phyloP scores from a whole-genome alignment of 768 basidiomycete species.

The Trametes punicea region DNA sequence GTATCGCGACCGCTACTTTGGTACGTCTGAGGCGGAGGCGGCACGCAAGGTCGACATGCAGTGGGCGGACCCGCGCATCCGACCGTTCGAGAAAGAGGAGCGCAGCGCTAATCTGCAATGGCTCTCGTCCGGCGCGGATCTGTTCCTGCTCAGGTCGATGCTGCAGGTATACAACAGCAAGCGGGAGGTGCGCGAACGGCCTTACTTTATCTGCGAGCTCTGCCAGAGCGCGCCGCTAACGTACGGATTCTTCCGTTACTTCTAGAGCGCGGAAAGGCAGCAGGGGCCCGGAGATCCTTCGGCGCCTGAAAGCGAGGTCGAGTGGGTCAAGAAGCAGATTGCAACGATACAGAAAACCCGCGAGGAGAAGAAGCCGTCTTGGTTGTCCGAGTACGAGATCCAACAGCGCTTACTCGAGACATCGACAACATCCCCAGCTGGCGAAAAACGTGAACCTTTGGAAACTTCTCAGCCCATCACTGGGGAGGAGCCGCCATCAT shows the following conservation, averaged over 20 bases:
- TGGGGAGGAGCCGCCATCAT: not conserved
- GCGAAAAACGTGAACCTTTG: too few relatives aligned
- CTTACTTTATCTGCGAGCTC: not conserved
- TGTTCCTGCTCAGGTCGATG: slow-evolving; percentile 6
- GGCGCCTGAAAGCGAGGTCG: not conserved
- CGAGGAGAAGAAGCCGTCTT: slow-evolving; percentile 8
- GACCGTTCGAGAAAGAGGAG: slow-evolving; percentile 11
- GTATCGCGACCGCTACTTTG: slow-evolving; percentile 5
- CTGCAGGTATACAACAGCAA: slow-evolving; percentile 3
- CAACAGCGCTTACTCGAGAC: slow-evolving; percentile 6
- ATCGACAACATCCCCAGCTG: too few relatives aligned
- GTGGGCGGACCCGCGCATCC: slow-evolving; percentile 14
- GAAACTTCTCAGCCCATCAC: too few relatives aligned
- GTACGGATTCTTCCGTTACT: not conserved
- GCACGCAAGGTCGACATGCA: not conserved
- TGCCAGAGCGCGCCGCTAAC: not conserved
- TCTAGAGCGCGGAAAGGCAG: not conserved
- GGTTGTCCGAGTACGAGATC: slow-evolving; percentile 8
- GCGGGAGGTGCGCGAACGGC: slow-evolving; percentile 1
- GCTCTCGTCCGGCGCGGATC: not conserved
- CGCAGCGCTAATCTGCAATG: slow-evolving; percentile 3
- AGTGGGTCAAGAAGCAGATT: slow-evolving; percentile 8
- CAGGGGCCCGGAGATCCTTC: not conserved
- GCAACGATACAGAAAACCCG: not conserved
- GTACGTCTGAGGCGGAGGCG: not conserved